Evolutionary conservation across 306 rosid genomes (phyloP), one percentile per base, ranked within the genome.

Genomic region (Glycine latifolia): DNA sequence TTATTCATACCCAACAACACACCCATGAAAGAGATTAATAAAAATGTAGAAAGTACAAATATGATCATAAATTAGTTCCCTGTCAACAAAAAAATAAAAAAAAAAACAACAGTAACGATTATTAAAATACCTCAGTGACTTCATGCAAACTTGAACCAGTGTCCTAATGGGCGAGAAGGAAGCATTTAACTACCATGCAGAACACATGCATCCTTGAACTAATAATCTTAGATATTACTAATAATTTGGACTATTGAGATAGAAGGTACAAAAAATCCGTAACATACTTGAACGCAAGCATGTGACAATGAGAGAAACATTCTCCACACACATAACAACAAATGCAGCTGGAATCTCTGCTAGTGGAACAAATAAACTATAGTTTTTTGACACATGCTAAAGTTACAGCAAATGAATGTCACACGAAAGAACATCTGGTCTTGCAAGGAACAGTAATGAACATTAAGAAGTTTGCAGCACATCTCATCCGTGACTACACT

Each of bases 401-500:
- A 14, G 71, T 65, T 65, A 35, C 16, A 62, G 68, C 68, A 62
- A 62, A 33, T 62, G 41, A 76, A 33, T 39, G 44, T 17, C 78
- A 73, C n/a, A 8, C 33, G 78, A 39, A 58, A 76, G 54, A 11
- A 59, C 65, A 63, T 80, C 54, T 72, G 56, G 35, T 53, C 66
- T 52, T 80, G 79, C 39, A 49, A 76, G 62, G 56, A 50, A 71
- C 16, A 67, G 48, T 37, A 33, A 48, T 46, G 62, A 70, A 75
- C 17, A 76, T 15, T 56, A 66, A 49, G 14, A 52, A 44, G 52
- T 67, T 54, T 74, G 58, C 70, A 67, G 44, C 56, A 65, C 62
- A 74, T 56, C 50, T 54, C 70, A 81, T 41, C 58, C 53, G 33
- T 82, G 44, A 50, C 81, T 62, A 53, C 54, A 35, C 71, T 49